Evolutionary conservation across 2,329 filamentous ascomycete species (phyloP).

Genomic region (Cladosporium sp.): DNA sequence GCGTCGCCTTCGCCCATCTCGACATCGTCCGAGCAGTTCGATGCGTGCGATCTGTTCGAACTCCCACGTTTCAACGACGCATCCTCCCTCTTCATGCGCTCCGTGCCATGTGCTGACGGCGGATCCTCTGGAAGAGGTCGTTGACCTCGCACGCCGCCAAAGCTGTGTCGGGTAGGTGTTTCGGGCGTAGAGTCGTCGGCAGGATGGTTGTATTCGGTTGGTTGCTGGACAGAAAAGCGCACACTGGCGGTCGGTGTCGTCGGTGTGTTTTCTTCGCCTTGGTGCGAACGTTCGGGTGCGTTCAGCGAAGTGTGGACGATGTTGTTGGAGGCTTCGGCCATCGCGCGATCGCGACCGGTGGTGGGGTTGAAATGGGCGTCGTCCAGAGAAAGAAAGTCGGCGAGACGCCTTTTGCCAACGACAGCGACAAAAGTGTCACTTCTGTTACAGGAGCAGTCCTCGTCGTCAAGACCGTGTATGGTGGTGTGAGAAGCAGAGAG

Average conservation of each 20-base stretch:
- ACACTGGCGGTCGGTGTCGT: constrained; percentile 53
- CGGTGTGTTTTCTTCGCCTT: constrained; percentile 57
- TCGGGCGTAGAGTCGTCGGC: constrained; percentile 37
- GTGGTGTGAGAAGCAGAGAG: constrained; percentile 7
- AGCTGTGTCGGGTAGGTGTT: constrained; percentile 41
- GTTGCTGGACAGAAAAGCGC: constrained; percentile 42
- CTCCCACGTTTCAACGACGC: constrained; percentile 53
- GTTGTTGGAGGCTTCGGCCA: constrained; percentile 26
- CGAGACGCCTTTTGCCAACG: constrained; percentile 2
- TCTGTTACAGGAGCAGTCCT: background rate
- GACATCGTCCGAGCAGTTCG: constrained; percentile 66
- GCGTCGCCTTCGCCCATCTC: constrained; percentile 74
- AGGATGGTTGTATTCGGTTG: constrained; percentile 33
- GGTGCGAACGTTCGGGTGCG: constrained; percentile 44
- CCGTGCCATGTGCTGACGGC: constrained; percentile 15
- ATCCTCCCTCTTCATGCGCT: constrained; percentile 25
- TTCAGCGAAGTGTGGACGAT: constrained; percentile 59
- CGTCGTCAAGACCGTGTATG: background rate
- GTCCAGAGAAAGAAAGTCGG: constrained; percentile 6
- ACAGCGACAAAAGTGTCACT: background rate
- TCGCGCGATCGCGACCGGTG: constrained; percentile 11
- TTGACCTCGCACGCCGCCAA: constrained; percentile 49
- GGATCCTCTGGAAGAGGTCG: constrained; percentile 43
- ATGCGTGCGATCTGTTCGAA: constrained; percentile 62
- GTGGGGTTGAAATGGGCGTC: constrained; percentile 5